A percentile compares a stretch with the other conserved stretches of the same genome.
Conservation (phyloP, 768 basidiomycete species). For the Lactarius trivialis region DNA sequence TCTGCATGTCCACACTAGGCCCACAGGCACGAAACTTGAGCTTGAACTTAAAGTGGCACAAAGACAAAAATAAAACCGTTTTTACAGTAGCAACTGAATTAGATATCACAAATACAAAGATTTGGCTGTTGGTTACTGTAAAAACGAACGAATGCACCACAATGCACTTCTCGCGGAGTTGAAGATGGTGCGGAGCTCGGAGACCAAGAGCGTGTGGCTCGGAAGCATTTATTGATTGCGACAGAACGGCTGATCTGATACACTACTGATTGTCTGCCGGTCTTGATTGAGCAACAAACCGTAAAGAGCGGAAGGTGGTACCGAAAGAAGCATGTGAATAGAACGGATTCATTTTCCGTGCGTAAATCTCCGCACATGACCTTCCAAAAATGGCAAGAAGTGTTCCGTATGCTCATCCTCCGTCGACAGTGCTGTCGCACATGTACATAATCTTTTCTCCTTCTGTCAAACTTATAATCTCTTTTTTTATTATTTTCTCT, state of each 20-base stretch:
- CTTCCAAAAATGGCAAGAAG: slow-evolving; percentile 4
- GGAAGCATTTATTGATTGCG: not conserved
- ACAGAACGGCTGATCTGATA: not conserved
- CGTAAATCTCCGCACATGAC: not conserved
- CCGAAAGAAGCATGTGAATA: not conserved
- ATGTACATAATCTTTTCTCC: slow-evolving; percentile 10
- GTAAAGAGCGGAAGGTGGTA: not conserved
- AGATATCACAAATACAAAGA: too few species aligned
- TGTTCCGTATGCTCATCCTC: not conserved
- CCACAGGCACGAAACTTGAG: not conserved
- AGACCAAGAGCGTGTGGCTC: not conserved
- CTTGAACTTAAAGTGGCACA: not conserved
- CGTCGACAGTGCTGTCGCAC: not conserved
- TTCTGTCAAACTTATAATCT: not conserved
- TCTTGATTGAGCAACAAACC: not conserved
- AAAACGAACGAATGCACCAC: not conserved
- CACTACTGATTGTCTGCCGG: not conserved
- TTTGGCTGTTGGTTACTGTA: too few species aligned
- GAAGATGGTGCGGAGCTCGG: not conserved
- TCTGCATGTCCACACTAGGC: not conserved
- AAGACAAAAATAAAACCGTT: not conserved
- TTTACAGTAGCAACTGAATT: too few species aligned
- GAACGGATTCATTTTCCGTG: not conserved
- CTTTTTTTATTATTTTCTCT: not conserved
- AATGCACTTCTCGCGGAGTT: not conserved